Evolutionary conservation across 441 rosid species (phyloP).

Genomic region (Eruca vesicaria): DNA sequence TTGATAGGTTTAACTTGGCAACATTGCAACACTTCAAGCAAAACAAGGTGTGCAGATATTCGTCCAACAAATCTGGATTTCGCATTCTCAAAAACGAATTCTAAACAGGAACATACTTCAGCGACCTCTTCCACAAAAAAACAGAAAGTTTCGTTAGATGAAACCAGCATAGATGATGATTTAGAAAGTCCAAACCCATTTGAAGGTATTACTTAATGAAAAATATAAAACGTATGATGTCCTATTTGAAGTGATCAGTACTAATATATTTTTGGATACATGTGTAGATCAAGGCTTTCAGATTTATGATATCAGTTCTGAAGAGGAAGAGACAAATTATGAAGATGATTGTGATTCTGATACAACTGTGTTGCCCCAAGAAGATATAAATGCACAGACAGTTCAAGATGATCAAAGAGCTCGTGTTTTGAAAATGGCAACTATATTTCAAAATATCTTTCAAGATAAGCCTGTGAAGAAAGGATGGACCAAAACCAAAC

Average conservation of each 20-base stretch:
- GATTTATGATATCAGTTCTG: neutral
- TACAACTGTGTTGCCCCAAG: neutral
- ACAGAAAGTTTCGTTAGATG: neutral
- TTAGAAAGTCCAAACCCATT: neutral
- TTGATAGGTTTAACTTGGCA: neutral
- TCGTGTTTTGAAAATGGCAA: neutral
- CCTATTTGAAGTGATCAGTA: neutral
- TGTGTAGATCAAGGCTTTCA: neutral
- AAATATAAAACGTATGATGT: too few relatives aligned
- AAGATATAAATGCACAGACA: neutral
- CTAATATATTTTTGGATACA: neutral
- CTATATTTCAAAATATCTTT: neutral
- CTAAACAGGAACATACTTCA: neutral
- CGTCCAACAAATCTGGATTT: neutral
- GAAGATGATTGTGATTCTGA: neutral
- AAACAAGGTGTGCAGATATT: neutral
- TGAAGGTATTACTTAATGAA: neutral
- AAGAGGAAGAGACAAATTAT: neutral
- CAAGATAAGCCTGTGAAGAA: neutral
- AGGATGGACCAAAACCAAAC: neutral
- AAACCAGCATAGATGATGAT: neutral
- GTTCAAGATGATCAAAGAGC: neutral
- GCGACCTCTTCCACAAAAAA: neutral
- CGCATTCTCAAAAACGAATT: neutral
- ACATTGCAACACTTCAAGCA: neutral